These are phyloP conservation scores for Chloris gayana DNA, from an alignment of 176 grass and related monocot species.

Conservation along the genomic window DNA sequence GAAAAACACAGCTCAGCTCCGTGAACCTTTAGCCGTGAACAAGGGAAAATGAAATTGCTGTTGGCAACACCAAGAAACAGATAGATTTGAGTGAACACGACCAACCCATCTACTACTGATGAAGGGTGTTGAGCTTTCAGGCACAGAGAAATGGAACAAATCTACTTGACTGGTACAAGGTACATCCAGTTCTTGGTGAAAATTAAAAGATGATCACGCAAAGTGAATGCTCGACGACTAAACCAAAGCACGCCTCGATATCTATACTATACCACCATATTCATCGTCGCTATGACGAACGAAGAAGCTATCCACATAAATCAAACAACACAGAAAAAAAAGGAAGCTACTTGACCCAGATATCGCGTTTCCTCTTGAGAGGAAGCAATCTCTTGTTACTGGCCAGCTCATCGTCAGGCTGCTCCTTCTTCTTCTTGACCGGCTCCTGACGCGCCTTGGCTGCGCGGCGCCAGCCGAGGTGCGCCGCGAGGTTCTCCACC, in stretches of 20 bases:
- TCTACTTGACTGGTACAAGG: background rate
- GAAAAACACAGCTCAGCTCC: conserved; percentile 4
- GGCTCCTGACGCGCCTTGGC: background rate
- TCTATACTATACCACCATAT: background rate
- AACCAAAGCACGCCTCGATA: conserved; percentile 41
- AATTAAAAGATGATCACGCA: conserved; percentile 3
- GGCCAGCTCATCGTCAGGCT: background rate
- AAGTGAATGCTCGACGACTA: background rate
- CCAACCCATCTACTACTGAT: no score
- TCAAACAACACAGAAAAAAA: background rate
- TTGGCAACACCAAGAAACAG: background rate
- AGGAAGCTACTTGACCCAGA: background rate
- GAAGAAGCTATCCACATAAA: conserved; percentile 14
- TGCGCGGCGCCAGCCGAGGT: conserved; percentile 40
- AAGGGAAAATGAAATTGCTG: no score
- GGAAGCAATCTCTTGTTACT: conserved; percentile 31
- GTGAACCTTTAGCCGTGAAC: no score
- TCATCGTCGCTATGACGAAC: background rate
- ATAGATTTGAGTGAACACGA: no score
- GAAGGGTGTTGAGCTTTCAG: conserved; percentile 5
- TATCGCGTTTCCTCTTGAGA: conserved; percentile 53
- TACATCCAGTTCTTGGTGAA: background rate
- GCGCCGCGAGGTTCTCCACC: conserved; percentile 59
- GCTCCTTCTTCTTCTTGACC: conserved; percentile 22
- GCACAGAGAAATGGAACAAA: background rate